Evolutionary conservation across 805 yeast species (phyloP), one percentile per base, ranked within the genome.

Genomic region (Metschnikowia arizonensis): DNA sequence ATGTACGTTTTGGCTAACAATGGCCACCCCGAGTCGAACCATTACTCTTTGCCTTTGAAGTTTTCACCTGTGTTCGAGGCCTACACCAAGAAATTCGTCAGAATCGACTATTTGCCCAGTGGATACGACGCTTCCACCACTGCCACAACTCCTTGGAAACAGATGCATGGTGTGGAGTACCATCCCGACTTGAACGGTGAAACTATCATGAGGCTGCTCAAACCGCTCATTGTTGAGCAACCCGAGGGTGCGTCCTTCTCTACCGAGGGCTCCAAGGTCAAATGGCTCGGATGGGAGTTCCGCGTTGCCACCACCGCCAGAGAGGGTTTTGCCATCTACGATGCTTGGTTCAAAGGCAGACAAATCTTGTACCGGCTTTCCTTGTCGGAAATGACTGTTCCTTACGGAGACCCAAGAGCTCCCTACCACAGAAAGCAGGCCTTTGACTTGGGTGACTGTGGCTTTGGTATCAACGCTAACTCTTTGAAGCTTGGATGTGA

Each of bases 351-450:
- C 72, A 83, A 84, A 64, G 91, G 90, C 42, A 79, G 93, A 66
- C 82, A 85, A 40, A 68, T 81, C 35, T 77, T 85, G 60, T 85
- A 85, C 75, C 76, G 93, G 69, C 64, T 84, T 38, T 76, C 89
- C 2, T 67, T 85, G 55, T 79, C 85, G 45, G 95, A 85, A 67
- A 85, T 86, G 95, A 85, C 91, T 33, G 95, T 86, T 52, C 93
- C 93, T 28, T 85, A 86, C 60, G 90, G 88, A 63, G 91, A 85
- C 63, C 88, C 90, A 59, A 76, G 91, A 66, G 81, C 82, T 37
- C 93, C 93, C 52, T 82, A 75, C 70, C 89, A 84, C 68, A 78
- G 91, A 76, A 85, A 86, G 70, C 90, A 84, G 71, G 93, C 93
- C 28, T 85, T 85, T 55, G 93, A 85, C 65, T 74, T 85, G 60